Base-by-base conservation (phyloP, 257 asterid species). In the Capsicum rhomboideum region DNA sequence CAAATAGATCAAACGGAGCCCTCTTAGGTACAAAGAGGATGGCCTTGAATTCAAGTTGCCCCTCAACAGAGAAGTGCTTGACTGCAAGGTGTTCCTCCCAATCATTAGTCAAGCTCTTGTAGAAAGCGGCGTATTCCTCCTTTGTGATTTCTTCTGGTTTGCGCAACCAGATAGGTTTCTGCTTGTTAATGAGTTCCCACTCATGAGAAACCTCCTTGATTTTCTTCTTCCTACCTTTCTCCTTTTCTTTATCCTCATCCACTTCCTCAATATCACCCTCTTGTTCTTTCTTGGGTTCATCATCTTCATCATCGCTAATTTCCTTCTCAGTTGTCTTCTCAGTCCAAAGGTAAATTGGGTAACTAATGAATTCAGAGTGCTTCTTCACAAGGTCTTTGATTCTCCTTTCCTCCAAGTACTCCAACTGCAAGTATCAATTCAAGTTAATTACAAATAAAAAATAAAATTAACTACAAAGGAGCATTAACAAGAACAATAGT, bases 171-270 rank as follows among this genome's bases (percentile, higher is more conserved):
- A 82, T 67, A 6, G 85, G 85, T 52, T 82, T 82, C 34, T 82
- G 85, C 85, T 82, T 82, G 85, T 82, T 82, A 37, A 82, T 72
- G 52, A 82, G 58, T 37, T 82, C n/a, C 84, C 84, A 82, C 84
- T 82, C 85, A n/a, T 82, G 67, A 50, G 85, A 82, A 29, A 82
- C 80, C 61, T 82, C 85, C 61, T 82, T 82, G 80, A 82, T 82
- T 53, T 64, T 82, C 67, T 82, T 82, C 53, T 67, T 82, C 46
- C 67, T 82, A 10, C 75, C 75, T 44, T 82, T 74, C 56, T 71
- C 85, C 63, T 82, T 82, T 10, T 82, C 85, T 54, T 67, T 82
- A 55, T 82, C 85, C 29, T 82, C 85, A 12, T 82, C 68, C 26
- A 82, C 80, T 53, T 82, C 85, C 50, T 82, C 85, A 28, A 82